Base-by-base conservation (phyloP, 2,329 filamentous ascomycete species). In the Fusarium cicatricum region DNA sequence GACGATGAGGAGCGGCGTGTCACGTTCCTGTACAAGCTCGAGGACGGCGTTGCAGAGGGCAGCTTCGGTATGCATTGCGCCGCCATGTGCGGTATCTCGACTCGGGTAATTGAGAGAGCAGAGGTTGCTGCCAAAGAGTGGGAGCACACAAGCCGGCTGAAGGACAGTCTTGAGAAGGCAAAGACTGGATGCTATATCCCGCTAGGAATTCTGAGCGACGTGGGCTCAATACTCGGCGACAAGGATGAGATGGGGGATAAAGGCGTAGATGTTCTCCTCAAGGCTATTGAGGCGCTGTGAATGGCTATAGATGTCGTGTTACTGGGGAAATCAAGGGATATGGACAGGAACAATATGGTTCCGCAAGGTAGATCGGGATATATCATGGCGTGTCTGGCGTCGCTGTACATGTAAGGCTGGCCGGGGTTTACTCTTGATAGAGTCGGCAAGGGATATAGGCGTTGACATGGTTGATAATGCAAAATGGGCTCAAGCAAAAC, bases 31-130 rank as follows among this genome's bases (percentile, higher is more conserved):
- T 99, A 99, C 78, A 93, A 91, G 70, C 84, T 99, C 0, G 95
- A 98, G 75, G 85, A 91, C 12, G 95, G 95, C 2, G 92, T 98
- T 10, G 95, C 95, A 0, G 93, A 98, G 74, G 95, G 95, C 14
- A 96, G 91, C 70, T 99, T 98, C 70, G 95, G 95, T 68, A 99
- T 99, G 95, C 95, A 99, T 74, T 99, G 95, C 72, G 95, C 95
- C 1, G 89, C 92, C 56, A 99, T 99, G 95, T 99, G 95, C 68
- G 95, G 95, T 1, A 98, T 99, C 61, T 86, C 92, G 0, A 80
- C 81, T 38, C 88, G 88, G 50, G 87, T 99, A 14, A 92, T 99
- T 58, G 88, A 93, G 70, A 80, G 90, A 17, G 95, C 95, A 0
- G 95, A 99, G 75, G 85, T 88, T 17, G 95, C 95, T 6, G 95